These are phyloP conservation scores for Talaromyces marneffei DNA, from an alignment of 2,329 filamentous ascomycete species.

Conservation along the genomic window DNA sequence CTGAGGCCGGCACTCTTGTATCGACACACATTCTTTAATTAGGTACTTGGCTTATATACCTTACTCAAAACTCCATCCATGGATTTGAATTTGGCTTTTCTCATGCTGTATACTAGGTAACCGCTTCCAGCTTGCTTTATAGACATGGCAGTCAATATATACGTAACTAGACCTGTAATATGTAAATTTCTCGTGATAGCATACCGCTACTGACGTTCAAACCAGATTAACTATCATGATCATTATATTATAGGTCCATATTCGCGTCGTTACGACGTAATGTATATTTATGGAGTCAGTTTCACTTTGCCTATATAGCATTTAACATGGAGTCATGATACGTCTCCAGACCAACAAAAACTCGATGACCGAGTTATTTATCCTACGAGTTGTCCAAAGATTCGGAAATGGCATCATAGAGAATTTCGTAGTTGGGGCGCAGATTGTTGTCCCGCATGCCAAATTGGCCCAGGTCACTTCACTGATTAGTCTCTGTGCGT, in stretches of 20 bases:
- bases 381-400: conserved; percentile 47
- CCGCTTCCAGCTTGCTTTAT: background rate
- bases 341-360: conserved; percentile 42
- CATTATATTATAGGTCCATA: conserved; percentile 28
- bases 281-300: background rate
- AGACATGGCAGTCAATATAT: background rate
- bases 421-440: conserved; percentile 40
- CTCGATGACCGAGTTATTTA: conserved; percentile 42
- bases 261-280: conserved; percentile 33
- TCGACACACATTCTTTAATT: background rate
- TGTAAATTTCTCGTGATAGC: background rate
- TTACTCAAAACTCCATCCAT: background rate
- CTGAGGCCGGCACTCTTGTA: background rate
- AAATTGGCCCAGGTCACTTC: conserved; percentile 47
- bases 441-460: conserved; percentile 42
- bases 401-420: conserved; percentile 44
- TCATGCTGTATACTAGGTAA: background rate
- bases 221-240: conserved; percentile 28
- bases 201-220: background rate
- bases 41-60: background rate
- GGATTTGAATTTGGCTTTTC: background rate
- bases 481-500: conserved; percentile 40
- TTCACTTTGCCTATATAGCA: conserved; percentile 34
- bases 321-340: conserved; percentile 49
- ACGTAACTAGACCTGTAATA: background rate